Percentiles rank a stretch among this genome's conserved stretches.
These are phyloP conservation scores for Fusarium irregulare DNA, from an alignment of 2,329 filamentous ascomycete genomes.

Conservation along the genomic window DNA sequence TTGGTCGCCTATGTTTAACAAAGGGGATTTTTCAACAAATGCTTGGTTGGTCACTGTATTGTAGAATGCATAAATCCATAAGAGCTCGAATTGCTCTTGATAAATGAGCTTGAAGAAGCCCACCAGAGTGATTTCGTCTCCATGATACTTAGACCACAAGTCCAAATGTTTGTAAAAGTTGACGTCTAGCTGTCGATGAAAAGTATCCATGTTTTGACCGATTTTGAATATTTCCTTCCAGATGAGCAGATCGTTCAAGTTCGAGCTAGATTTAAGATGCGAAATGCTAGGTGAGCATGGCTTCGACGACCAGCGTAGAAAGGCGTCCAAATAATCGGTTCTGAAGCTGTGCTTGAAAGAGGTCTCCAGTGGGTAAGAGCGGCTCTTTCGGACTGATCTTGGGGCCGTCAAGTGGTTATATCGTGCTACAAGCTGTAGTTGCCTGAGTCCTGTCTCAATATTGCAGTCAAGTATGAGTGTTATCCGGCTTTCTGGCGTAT, in stretches of 20 bases:
- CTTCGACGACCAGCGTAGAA: neutral
- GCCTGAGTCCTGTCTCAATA: neutral
- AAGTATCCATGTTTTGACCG: too few species aligned
- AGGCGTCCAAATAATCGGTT: fast-evolving
- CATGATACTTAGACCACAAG: fast-evolving
- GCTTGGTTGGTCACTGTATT: neutral
- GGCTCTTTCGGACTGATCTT: neutral
- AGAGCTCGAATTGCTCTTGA: neutral
- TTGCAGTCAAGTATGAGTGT: neutral
- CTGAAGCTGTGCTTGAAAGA: neutral
- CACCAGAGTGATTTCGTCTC: fast-evolving
- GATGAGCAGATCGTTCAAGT: neutral
- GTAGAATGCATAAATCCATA: neutral
- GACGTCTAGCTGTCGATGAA: neutral
- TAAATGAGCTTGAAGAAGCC: neutral
- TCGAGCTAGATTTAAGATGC: neutral
- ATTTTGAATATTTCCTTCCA: neutral
- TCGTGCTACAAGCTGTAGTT: neutral
- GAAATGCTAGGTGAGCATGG: neutral
- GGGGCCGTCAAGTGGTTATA: neutral
- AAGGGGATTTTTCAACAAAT: too few species aligned
- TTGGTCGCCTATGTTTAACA: fast-evolving
- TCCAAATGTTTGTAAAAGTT: neutral
- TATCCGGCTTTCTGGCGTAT: fast-evolving
- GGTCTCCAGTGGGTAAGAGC: neutral